These are phyloP conservation scores for Acanthamoeba lugdunensis DNA, from an alignment of 208 protist genomes.

Conservation along the genomic window DNA sequence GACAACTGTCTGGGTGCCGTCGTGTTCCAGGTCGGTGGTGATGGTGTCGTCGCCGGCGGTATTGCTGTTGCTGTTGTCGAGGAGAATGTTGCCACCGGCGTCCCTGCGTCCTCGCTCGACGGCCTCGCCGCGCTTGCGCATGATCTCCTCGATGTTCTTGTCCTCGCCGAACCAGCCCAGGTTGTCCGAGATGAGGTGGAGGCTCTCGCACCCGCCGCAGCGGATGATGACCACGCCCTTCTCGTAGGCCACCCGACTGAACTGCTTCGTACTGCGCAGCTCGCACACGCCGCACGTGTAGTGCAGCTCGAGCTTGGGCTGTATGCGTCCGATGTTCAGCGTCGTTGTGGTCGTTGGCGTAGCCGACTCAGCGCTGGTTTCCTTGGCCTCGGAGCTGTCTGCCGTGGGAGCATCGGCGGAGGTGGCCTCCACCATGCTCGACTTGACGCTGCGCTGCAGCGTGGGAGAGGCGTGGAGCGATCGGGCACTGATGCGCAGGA, in stretches of 20 bases:
- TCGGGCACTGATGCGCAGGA: not conserved
- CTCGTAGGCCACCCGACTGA: slow-evolving; percentile 24
- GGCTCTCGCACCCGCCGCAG: slow-evolving; percentile 64
- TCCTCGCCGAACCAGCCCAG: slow-evolving; percentile 77
- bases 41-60: not conserved
- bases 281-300: slow-evolving; percentile 56
- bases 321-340: slow-evolving; percentile 15
- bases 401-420: not conserved
- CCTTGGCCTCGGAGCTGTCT: not conserved
- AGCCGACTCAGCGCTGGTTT: not conserved
- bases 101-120: slow-evolving; percentile 9
- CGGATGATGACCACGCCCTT: slow-evolving; percentile 75
- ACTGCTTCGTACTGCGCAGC: slow-evolving; percentile 7
- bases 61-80: not conserved
- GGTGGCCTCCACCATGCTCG: not conserved
- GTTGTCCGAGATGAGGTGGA: slow-evolving; percentile 79
- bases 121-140: slow-evolving; percentile 20
- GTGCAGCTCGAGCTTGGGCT: slow-evolving; percentile 59
- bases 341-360: not conserved
- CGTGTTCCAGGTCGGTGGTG: not conserved
- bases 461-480: not conserved
- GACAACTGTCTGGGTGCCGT: not conserved
- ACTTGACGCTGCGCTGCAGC: not conserved
- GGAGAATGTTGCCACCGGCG: not conserved
- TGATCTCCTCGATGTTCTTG: slow-evolving; percentile 67